Conservation (phyloP, 2,329 filamentous ascomycete species). For the Colletotrichum coccodes region DNA sequence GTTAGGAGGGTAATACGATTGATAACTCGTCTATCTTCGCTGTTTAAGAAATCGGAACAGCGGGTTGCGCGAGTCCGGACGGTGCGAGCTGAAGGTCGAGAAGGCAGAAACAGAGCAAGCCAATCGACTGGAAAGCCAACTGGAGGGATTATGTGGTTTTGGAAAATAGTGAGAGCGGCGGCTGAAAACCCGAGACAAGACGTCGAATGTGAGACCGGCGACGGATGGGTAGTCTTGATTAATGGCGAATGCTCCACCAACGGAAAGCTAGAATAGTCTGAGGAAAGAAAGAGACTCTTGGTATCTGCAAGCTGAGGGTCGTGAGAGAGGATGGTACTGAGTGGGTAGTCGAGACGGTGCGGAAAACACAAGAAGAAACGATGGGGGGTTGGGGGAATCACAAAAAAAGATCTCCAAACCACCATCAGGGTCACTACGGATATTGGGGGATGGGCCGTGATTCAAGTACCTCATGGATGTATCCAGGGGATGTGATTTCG, state of each 20-base stretch:
- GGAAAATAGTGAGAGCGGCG: constrained; percentile 15
- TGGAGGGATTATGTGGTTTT: neutral
- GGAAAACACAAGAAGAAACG: constrained; percentile 25
- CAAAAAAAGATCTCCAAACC: constrained; percentile 2
- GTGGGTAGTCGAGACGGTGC: constrained; percentile 15
- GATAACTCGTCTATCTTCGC: neutral
- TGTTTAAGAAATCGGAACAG: neutral
- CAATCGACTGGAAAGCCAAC: neutral
- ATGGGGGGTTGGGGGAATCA: constrained; percentile 23
- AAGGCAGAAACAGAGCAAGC: neutral
- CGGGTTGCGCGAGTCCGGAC: neutral
- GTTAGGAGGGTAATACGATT: neutral
- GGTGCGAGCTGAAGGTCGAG: constrained; percentile 5
- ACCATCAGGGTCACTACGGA: neutral
- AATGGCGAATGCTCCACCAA: constrained; percentile 12
- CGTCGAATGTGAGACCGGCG: constrained; percentile 14
- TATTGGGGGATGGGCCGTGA: constrained; percentile 7
- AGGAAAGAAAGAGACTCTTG: constrained; percentile 14
- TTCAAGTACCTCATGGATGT: constrained; percentile 25
- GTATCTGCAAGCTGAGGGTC: constrained; percentile 1
- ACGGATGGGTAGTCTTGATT: constrained; percentile 9
- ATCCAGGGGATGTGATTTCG: constrained; percentile 9
- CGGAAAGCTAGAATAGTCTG: neutral
- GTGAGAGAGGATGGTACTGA: neutral
- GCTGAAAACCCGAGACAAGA: constrained; percentile 28